Percentiles rank a stretch among this genome's conserved stretches.
phyloP scores from a whole-genome alignment of 208 protist species.

The Endotrypanum monterogeii region DNA sequence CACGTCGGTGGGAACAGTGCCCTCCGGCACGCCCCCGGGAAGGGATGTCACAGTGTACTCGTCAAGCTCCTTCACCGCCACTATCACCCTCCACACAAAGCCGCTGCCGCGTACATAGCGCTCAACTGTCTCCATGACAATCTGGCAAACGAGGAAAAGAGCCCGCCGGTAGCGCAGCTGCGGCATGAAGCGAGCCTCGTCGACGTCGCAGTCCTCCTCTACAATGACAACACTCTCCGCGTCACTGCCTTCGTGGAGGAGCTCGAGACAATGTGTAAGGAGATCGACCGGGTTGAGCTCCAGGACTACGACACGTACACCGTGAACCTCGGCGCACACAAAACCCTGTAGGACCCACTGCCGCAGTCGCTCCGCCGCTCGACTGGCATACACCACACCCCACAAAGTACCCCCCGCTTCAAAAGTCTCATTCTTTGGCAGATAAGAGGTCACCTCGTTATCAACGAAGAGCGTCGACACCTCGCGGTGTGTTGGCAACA shows the following conservation, averaged over 20 bases:
- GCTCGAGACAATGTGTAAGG: conserved; percentile 65
- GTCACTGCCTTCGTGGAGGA: conserved; percentile 59
- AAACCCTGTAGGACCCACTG: conserved; percentile 84
- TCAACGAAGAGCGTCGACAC: conserved; percentile 30
- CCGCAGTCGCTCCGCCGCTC: conserved; percentile 76
- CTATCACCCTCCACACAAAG: conserved; percentile 74
- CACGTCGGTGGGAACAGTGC: background rate
- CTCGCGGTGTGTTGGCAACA: conserved; percentile 52
- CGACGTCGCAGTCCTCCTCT: background rate
- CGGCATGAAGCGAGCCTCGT: background rate
- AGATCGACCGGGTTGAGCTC: conserved; percentile 74
- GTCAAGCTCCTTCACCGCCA: conserved; percentile 35
- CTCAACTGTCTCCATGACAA: conserved; percentile 85
- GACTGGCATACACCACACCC: conserved; percentile 62
- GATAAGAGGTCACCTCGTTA: conserved; percentile 25
- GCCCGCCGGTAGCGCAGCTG: conserved; percentile 43
- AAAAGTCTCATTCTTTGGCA: conserved; percentile 4
- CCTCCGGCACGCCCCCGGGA: background rate
- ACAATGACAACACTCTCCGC: background rate
- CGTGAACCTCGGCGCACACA: conserved; percentile 66
- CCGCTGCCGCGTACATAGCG: conserved; percentile 89
- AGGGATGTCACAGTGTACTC: background rate
- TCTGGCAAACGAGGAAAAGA: conserved; percentile 81
- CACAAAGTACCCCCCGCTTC: background rate
- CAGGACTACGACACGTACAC: conserved; percentile 65